Conservation (phyloP, 495 filamentous ascomycete species). For the Chlorociboria aeruginascens region DNA sequence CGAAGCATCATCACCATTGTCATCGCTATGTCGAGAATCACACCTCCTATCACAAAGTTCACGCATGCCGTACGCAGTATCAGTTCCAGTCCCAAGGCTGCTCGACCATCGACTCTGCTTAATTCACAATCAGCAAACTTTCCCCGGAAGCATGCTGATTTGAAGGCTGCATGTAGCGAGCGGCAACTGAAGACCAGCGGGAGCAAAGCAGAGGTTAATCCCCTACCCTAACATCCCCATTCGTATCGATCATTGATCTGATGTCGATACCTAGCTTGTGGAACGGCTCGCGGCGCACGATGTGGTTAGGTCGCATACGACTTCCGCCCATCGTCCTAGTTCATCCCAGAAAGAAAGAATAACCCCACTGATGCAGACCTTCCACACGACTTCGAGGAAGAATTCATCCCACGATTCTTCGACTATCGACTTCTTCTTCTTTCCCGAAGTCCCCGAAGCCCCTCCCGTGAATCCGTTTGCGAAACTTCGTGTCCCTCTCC, state of each 20-base stretch:
- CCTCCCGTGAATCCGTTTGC: conserved; percentile 17
- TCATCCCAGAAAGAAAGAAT: background rate
- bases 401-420: conserved; percentile 12
- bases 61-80: conserved; percentile 11
- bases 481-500: conserved; percentile 20
- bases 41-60: conserved; percentile 12
- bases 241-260: background rate
- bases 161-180: conserved; percentile 14
- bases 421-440: conserved; percentile 18
- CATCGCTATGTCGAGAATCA: conserved; percentile 15
- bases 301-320: conserved; percentile 6
- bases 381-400: conserved; percentile 13
- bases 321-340: conserved; percentile 2
- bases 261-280: conserved; percentile 18
- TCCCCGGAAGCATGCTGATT: conserved; percentile 15
- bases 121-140: conserved; percentile 9
- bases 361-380: conserved; percentile 20
- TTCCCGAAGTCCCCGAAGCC: conserved; percentile 11
- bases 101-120: conserved; percentile 11
- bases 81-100: conserved; percentile 9
- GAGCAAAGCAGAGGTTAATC: conserved; percentile 16
- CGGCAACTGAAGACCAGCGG: conserved; percentile 7
- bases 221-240: background rate
- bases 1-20: conserved; percentile 12
- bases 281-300: conserved; percentile 14